These are phyloP conservation scores for Eimeria sp. DNA, from an alignment of 169 alveolate genomes.

Conservation along the genomic window DNA sequence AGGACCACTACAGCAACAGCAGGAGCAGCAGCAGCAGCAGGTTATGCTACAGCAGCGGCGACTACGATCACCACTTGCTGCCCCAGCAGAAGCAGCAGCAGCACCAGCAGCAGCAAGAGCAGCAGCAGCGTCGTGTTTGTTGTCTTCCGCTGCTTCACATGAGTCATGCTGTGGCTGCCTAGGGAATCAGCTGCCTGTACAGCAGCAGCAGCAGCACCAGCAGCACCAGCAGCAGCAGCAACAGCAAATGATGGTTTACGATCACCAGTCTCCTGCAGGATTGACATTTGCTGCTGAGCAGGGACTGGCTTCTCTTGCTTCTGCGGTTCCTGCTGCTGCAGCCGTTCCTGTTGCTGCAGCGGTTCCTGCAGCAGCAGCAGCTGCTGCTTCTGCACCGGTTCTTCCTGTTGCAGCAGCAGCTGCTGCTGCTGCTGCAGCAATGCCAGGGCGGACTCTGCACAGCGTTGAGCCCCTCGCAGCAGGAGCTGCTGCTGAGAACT, in stretches of 20 bases:
- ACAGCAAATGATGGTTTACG: background rate
- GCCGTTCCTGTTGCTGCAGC: slow-evolving; percentile 19
- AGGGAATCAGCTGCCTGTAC: background rate
- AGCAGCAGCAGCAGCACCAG: slow-evolving; percentile 52
- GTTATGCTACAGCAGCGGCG: slow-evolving; percentile 34
- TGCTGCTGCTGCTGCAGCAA: slow-evolving; percentile 62
- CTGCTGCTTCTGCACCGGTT: slow-evolving; percentile 21
- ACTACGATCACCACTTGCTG: background rate
- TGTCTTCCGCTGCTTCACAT: background rate
- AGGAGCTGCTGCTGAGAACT: slow-evolving; percentile 26
- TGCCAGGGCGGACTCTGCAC: slow-evolving; percentile 48
- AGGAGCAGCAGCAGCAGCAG: slow-evolving; percentile 27
- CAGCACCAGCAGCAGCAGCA: slow-evolving; percentile 19
- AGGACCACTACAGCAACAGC: background rate
- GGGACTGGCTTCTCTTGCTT: background rate
- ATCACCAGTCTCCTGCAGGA: background rate
- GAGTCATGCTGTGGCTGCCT: slow-evolving; percentile 5
- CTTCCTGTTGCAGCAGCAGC: slow-evolving; percentile 47
- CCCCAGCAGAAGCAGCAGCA: background rate
- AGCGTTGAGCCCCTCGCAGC: slow-evolving; percentile 56
- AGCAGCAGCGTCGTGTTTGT: slow-evolving; percentile 14
- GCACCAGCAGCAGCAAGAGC: slow-evolving; percentile 59
- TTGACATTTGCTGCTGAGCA: background rate
- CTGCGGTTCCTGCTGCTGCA: slow-evolving; percentile 28
- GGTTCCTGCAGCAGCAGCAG: slow-evolving; percentile 33